A percentile compares a stretch with the other conserved stretches of the same genome.
These are phyloP conservation scores for Salvia splendens DNA, from an alignment of 257 asterid species.

Conservation along the genomic window DNA sequence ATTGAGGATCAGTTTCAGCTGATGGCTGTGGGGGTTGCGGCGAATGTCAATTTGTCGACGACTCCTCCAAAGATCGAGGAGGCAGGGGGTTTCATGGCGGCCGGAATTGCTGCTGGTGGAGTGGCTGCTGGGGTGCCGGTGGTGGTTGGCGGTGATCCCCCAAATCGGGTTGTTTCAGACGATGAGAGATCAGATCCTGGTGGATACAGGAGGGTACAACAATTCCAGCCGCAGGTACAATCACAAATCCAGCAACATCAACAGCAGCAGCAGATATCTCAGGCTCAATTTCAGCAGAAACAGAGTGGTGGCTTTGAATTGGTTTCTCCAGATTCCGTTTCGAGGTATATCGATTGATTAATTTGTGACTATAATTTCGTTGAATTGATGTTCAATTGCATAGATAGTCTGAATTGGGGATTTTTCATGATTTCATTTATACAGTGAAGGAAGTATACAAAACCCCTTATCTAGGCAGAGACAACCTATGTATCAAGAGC, in stretches of 20 bases:
- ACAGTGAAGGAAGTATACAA: slow-evolving; percentile 77
- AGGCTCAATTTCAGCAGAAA: slow-evolving; percentile 61
- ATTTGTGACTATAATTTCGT: not conserved
- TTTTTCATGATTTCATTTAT: slow-evolving; percentile 20
- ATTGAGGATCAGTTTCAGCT: slow-evolving; percentile 82
- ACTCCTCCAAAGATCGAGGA: slow-evolving; percentile 60
- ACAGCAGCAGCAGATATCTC: slow-evolving; percentile 47
- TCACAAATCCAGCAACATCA: slow-evolving; percentile 41
- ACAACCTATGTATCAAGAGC: slow-evolving; percentile 66
- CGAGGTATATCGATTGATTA: slow-evolving; percentile 52
- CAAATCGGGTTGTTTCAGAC: slow-evolving; percentile 51
- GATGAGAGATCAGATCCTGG: slow-evolving; percentile 88
- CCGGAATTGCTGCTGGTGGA: slow-evolving; percentile 36
- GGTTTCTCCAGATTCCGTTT: slow-evolving; percentile 86
- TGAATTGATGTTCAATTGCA: not conserved
- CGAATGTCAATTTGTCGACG: slow-evolving; percentile 35
- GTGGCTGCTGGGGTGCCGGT: slow-evolving; percentile 48
- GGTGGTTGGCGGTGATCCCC: slow-evolving; percentile 65
- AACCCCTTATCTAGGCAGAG: slow-evolving; percentile 72
- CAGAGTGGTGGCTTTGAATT: slow-evolving; percentile 53
- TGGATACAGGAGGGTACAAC: slow-evolving; percentile 51
- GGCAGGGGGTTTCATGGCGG: slow-evolving; percentile 40
- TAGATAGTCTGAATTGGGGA: slow-evolving; percentile 34
- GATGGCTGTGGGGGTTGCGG: slow-evolving; percentile 47
- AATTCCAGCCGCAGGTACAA: slow-evolving; percentile 53